These are phyloP conservation scores for Naganishia vaughanmartiniae DNA, from an alignment of 768 basidiomycete species.

Conservation along the genomic window DNA sequence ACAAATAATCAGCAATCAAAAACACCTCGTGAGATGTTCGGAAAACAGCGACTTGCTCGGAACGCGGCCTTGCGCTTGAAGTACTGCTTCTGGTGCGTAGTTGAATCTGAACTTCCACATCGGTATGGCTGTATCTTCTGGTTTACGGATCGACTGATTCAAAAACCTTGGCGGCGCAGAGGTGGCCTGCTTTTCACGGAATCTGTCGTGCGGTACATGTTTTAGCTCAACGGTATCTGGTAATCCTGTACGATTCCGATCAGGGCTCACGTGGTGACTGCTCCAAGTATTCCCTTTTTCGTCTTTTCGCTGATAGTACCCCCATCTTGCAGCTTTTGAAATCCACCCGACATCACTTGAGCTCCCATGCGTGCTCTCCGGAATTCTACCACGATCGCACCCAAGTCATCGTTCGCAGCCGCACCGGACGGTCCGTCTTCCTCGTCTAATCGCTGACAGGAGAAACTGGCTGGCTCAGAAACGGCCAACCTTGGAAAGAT, in stretches of 20 bases:
- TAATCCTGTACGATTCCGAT: neutral
- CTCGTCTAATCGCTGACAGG: neutral
- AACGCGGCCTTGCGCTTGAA: no score
- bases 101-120: no score
- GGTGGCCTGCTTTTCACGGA: neutral
- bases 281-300: conserved; percentile 13
- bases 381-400: neutral
- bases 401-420: neutral
- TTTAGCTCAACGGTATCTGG: neutral
- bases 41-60: no score
- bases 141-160: neutral
- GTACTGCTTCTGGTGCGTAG: no score
- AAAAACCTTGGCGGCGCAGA: neutral
- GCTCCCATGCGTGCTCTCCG: conserved; percentile 1
- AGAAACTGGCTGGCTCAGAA: neutral
- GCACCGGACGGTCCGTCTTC: neutral
- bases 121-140: neutral
- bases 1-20: neutral
- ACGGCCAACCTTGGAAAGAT: neutral
- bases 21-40: no score
- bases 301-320: conserved; percentile 14
- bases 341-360: neutral
- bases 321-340: neutral
- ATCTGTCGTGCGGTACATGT: neutral
- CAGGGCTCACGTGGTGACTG: conserved; percentile 3